A percentile compares a stretch with the other conserved stretches of the same genome.
Evolutionary conservation across 2,329 filamentous ascomycete genomes (phyloP).

Genomic region (Penicillium sp.): DNA sequence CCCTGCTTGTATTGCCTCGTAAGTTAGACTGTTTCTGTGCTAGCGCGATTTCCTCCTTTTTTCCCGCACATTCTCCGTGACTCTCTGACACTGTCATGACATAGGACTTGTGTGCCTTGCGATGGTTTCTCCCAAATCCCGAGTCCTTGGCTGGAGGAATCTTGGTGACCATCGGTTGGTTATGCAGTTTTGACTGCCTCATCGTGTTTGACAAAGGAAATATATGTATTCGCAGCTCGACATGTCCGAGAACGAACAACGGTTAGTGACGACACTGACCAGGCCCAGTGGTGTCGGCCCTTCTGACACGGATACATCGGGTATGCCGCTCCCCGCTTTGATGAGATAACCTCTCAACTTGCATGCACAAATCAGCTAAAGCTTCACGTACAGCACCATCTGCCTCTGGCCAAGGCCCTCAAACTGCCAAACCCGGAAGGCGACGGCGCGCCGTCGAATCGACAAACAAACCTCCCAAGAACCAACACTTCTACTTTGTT

Average conservation of each 20-base stretch:
- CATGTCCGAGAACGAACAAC: constrained; percentile 19
- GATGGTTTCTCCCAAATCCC: constrained; percentile 21
- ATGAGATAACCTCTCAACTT: not conserved
- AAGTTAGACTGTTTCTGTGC: constrained; percentile 2
- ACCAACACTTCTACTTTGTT: constrained; percentile 42
- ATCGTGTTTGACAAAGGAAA: constrained; percentile 4
- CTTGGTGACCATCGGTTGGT: constrained; percentile 16
- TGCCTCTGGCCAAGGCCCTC: constrained; percentile 15
- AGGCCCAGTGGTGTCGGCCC: constrained; percentile 3
- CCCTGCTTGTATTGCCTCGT: constrained; percentile 9
- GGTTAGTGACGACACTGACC: constrained; percentile 6
- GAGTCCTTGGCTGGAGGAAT: constrained; percentile 21
- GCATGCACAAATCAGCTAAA: not conserved
- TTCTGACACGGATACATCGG: constrained; percentile 9
- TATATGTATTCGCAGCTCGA: constrained; percentile 6
- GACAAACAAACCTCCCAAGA: constrained; percentile 23
- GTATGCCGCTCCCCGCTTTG: constrained; percentile 4
- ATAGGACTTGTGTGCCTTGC: constrained; percentile 10
- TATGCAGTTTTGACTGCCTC: constrained; percentile 15
- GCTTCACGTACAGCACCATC: constrained; percentile 14
- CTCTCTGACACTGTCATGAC: constrained; percentile 3
- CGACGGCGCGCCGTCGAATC: constrained; percentile 28
- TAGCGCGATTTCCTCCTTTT: not conserved
- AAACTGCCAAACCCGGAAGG: constrained; percentile 21
- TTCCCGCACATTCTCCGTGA: not conserved